phyloP scores from a whole-genome alignment of 2,329 filamentous ascomycete genomes.

The Penicillium sp. region DNA sequence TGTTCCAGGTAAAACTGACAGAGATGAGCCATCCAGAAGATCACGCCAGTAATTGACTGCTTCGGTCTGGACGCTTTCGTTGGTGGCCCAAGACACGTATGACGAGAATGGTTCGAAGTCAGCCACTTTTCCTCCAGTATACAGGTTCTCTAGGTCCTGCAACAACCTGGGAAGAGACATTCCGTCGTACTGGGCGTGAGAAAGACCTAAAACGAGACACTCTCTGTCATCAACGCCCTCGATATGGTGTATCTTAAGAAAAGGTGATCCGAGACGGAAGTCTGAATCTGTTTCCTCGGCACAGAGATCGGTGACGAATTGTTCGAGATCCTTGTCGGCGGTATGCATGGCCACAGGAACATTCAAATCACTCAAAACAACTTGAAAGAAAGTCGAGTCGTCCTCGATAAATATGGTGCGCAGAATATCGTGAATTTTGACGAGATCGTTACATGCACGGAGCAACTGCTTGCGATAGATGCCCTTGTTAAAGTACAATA shows the following conservation, averaged over 20 bases:
- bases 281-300: conserved; percentile 51
- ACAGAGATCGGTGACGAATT: conserved; percentile 52
- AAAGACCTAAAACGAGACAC: conserved; percentile 56
- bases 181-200: conserved; percentile 66
- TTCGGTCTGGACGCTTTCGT: conserved; percentile 39
- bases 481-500: conserved; percentile 55
- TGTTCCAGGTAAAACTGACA: conserved; percentile 35
- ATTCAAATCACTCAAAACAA: conserved; percentile 54
- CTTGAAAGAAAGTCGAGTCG: conserved; percentile 50
- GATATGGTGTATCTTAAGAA: conserved; percentile 56
- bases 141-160: conserved; percentile 56
- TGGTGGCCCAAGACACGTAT: conserved; percentile 37
- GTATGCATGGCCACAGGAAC: conserved; percentile 48
- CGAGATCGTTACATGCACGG: conserved; percentile 44
- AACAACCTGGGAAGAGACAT: conserved; percentile 61
- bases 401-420: conserved; percentile 62
- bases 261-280: conserved; percentile 57
- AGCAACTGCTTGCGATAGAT: conserved; percentile 51
- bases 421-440: conserved; percentile 60
- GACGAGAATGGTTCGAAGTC: conserved; percentile 41
- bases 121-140: conserved; percentile 32
- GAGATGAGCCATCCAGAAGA: conserved; percentile 53
- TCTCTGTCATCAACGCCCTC: conserved; percentile 31
- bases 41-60: conserved; percentile 52
- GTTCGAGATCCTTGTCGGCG: conserved; percentile 47